Base-by-base conservation (phyloP, 352 stramenopile species). In the Globisporangium yorkense region DNA sequence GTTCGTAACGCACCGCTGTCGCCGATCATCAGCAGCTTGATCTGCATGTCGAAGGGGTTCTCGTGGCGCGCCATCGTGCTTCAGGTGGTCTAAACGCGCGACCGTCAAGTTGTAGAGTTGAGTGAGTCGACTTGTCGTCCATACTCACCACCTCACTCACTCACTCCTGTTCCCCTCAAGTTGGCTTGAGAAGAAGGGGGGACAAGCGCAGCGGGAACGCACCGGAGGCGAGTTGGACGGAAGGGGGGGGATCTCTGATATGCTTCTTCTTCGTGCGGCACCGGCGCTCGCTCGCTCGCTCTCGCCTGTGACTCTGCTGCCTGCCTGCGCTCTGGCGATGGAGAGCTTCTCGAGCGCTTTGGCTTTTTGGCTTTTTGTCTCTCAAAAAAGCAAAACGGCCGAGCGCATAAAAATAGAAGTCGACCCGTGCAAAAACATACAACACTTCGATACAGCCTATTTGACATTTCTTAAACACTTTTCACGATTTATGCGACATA, bases 1-100 rank as follows among this genome's bases (percentile, higher is more conserved):
- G 8, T 8, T 15, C 31, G 43, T 3, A 43, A 84, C 84, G 61
- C 63, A 98, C 92, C 92, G 71, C 88, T 97, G 68, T 98, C 94
- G 29, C 96, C 96, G 58, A 98, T 98, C 92, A 98, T 98, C 46
- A 98, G 80, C 60, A 98, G 76, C 69, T 98, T 98, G 68, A 98
- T 98, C 79, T 98, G 96, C 89, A 98, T 98, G 68, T 98, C 94
- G 65, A 98, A 98, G 15, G 85, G 87, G 67, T 96, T 96, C 40
- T 96, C 86, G 74, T 96, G 84, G 61, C 84, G 84, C 58, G 89
- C 87, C 89, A 96, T 96, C 45, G 43, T 69, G 55, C 61, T 65
- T 47, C 60, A 46, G 54, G 61, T 59, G 46, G 12, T 40, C 35
- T 40, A 37, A 27, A 9, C 8, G 5, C 31, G 31, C 31, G 31